These are phyloP conservation scores for Immersiporthe knoxdaviesiana DNA, from an alignment of 2,329 filamentous ascomycete species.

Conservation along the genomic window DNA sequence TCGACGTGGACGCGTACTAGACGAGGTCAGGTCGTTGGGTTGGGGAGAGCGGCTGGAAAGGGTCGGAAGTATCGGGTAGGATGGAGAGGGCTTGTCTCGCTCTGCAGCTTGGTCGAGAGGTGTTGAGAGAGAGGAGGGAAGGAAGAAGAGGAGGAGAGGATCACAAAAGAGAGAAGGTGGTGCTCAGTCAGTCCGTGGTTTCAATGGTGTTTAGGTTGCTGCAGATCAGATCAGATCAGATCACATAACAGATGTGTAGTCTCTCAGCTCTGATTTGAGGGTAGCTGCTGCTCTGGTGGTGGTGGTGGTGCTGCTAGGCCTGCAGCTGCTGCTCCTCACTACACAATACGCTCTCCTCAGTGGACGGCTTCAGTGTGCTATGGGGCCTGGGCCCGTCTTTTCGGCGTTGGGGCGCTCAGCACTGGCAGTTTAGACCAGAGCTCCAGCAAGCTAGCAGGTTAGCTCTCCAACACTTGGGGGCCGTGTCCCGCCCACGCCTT, in stretches of 20 bases:
- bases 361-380: neutral
- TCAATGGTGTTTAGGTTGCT: slow-evolving; percentile 4
- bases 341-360: too few species aligned
- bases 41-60: neutral
- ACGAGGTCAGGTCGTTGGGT: neutral
- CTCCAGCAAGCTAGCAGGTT: too few species aligned
- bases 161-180: neutral
- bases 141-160: neutral
- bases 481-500: too few species aligned
- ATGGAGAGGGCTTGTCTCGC: neutral
- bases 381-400: neutral
- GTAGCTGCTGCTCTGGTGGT: neutral
- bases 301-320: too few species aligned
- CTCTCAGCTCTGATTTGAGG: neutral
- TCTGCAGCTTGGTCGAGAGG: neutral
- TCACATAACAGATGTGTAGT: neutral
- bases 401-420: neutral
- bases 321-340: slow-evolving; percentile 6
- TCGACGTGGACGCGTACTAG: slow-evolving; percentile 3
- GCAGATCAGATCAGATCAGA: slow-evolving; percentile 4
- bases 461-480: neutral
- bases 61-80: neutral
- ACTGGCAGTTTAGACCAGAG: neutral
- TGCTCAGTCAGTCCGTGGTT: neutral
- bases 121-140: neutral